Evolutionary conservation across 208 protist species (phyloP), one percentile per base, ranked within the genome.

Genomic region (Trypanosoma theileri): DNA sequence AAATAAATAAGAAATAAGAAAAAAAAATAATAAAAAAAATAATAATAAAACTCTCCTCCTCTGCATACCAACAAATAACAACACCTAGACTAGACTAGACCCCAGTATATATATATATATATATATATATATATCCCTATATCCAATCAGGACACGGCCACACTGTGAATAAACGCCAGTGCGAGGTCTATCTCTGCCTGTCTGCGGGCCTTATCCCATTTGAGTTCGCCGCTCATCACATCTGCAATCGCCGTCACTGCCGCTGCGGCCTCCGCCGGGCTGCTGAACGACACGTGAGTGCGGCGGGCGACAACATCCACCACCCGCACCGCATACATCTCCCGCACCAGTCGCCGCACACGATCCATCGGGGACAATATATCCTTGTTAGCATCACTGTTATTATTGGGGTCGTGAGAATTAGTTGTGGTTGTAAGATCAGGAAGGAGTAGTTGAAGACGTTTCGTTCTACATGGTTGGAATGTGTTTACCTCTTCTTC

Each of bases 301-400:
- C 91, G 83, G 2, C 91, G 79, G 19, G 85, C 77, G 2, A 96
- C 14, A 3, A 96, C 69, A 59, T 96, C 91, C 1, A 77, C 66
- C 26, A 96, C 48, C n/a, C 79, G 80, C 69, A 83, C 81, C 6
- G 80, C 86, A 45, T 87, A 88, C 21, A 71, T 77, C n/a, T 89
- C 81, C 6, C 26, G 40, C 14, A 86, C 58, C 6, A 93, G 60
- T 12, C 46, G 12, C 44, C 58, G 59, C 53, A 77, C 13, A 19
- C 65, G 67, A 44, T 51, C 51, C 16, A 35, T 22, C 13, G 63
- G 65, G 26, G 69, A 66, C 13, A 44, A 58, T 22, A 53, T 55
- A 26, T 46, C 8, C 3, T 48, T 40, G 13, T 53, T 52, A 44
- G 19, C 42, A 14, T 68, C 7, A 84, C 61, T 11, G 70, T 71